A percentile compares a stretch with the other conserved stretches of the same genome.
phyloP scores from a whole-genome alignment of 768 basidiomycete genomes.

The Chlorophyllum brunneum region DNA sequence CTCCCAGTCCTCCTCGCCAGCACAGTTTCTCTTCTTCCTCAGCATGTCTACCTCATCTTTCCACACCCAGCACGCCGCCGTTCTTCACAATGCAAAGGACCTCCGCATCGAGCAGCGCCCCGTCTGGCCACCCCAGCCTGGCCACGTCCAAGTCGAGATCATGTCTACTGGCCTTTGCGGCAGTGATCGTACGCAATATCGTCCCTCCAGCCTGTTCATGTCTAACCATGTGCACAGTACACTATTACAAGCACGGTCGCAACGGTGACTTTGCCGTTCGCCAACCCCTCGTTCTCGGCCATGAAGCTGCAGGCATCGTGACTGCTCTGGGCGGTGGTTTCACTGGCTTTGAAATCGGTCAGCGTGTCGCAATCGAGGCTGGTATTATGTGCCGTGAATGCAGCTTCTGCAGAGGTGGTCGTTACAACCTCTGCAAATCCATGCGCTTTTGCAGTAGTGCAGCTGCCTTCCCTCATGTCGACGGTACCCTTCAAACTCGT shows the following conservation, averaged over 20 bases:
- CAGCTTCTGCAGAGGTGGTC: conserved; percentile 62
- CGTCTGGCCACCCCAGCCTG: conserved; percentile 64
- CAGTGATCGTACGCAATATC: conserved; percentile 56
- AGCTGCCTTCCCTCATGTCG: conserved; percentile 88
- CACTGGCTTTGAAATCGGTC: conserved; percentile 61
- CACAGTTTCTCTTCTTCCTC: conserved; percentile 16
- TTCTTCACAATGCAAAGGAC: conserved; percentile 72
- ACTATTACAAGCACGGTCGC: conserved; percentile 85
- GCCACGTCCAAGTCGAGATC: conserved; percentile 78
- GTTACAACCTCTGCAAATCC: conserved; percentile 90
- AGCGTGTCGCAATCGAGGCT: conserved; percentile 91
- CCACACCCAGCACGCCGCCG: conserved; percentile 58
- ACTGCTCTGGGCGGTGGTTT: conserved; percentile 79
- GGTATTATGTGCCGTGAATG: conserved; percentile 85
- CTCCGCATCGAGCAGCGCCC: conserved; percentile 75
- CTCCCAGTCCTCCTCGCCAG: conserved; percentile 4
- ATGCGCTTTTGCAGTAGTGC: conserved; percentile 91
- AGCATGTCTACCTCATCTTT: conserved; percentile 33
- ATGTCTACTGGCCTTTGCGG: conserved; percentile 89
- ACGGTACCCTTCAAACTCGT: conserved; percentile 83
- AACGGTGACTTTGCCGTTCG: conserved; percentile 91
- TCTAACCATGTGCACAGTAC: conserved; percentile 46
- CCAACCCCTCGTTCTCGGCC: conserved; percentile 86
- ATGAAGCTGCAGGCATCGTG: conserved; percentile 88
- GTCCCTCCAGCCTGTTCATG: neutral